These are phyloP conservation scores for Phytophthora constricta DNA, from an alignment of 352 stramenopile species.

Conservation along the genomic window DNA sequence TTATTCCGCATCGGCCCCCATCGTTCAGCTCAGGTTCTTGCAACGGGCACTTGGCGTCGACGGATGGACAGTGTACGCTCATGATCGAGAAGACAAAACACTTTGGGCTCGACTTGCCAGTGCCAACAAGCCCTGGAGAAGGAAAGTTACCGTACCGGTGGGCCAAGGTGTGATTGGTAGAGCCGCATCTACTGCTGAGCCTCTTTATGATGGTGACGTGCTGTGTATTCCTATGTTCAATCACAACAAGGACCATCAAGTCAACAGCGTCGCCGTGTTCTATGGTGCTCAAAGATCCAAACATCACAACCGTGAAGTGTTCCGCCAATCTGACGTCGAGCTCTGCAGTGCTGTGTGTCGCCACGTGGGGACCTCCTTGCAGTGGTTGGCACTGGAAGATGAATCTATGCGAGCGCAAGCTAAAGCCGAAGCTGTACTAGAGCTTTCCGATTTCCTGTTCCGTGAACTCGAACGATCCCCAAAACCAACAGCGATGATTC, in stretches of 20 bases:
- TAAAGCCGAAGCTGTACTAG: conserved; percentile 71
- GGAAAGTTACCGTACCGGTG: conserved; percentile 48
- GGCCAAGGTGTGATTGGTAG: conserved; percentile 65
- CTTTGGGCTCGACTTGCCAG: conserved; percentile 56
- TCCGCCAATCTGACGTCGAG: conserved; percentile 64
- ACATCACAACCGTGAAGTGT: conserved; percentile 27
- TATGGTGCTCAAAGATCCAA: conserved; percentile 35
- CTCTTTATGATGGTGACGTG: conserved; percentile 45
- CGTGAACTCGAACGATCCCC: conserved; percentile 68
- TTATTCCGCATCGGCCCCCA: not conserved
- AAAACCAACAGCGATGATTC: conserved; percentile 61
- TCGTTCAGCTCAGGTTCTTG: conserved; percentile 55
- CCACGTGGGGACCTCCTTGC: conserved; percentile 61
- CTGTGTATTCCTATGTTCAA: conserved; percentile 65
- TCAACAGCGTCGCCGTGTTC: conserved; percentile 72
- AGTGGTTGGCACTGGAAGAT: conserved; percentile 67
- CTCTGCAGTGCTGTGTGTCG: conserved; percentile 59
- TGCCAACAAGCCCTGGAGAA: conserved; percentile 19
- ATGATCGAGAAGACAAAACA: conserved; percentile 57
- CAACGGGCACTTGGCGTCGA: conserved; percentile 56
- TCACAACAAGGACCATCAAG: conserved; percentile 30
- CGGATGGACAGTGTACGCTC: conserved; percentile 65
- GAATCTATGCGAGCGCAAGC: conserved; percentile 58
- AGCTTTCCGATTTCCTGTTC: conserved; percentile 71
- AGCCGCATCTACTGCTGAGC: conserved; percentile 40